These are phyloP conservation scores for Aspergillus kassunensis DNA, from an alignment of 495 filamentous ascomycete species.

Conservation along the genomic window DNA sequence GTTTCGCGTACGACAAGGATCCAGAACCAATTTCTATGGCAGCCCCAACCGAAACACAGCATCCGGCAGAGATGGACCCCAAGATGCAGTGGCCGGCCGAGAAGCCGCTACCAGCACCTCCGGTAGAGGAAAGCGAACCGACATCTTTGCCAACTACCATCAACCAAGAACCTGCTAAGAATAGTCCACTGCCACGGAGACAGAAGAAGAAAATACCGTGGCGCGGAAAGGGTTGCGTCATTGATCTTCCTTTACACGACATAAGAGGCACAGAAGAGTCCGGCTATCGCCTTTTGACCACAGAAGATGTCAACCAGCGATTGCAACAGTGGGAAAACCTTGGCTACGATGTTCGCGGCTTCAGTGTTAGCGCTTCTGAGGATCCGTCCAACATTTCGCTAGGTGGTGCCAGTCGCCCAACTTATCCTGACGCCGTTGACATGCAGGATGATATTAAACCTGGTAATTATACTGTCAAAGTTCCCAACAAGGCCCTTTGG, in stretches of 20 bases:
- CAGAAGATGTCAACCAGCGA: constrained; percentile 58
- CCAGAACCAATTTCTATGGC: constrained; percentile 32
- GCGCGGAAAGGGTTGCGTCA: constrained; percentile 70
- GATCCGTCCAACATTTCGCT: constrained; percentile 29
- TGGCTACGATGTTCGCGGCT: constrained; percentile 73
- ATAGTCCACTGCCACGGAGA: constrained; percentile 23
- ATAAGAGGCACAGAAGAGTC: constrained; percentile 53
- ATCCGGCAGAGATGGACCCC: constrained; percentile 17
- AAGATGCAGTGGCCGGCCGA: constrained; percentile 29
- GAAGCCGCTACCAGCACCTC: constrained; percentile 47
- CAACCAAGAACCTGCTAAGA: constrained; percentile 17
- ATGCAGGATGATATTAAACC: constrained; percentile 49
- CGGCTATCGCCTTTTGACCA: constrained; percentile 55
- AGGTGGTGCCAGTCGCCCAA: constrained; percentile 61
- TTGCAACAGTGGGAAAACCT: constrained; percentile 66
- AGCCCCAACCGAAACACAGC: constrained; percentile 28
- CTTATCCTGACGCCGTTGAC: constrained; percentile 68
- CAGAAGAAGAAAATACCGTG: constrained; percentile 50
- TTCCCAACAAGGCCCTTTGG: constrained; percentile 80
- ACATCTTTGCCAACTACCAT: constrained; percentile 7
- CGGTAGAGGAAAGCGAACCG: constrained; percentile 25
- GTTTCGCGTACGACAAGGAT: constrained; percentile 45
- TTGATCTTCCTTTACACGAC: constrained; percentile 67
- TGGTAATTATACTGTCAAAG: constrained; percentile 55
- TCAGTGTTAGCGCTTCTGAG: constrained; percentile 53